These are phyloP conservation scores for Zostera marina DNA, from an alignment of 116 monocot genomes.

Conservation along the genomic window DNA sequence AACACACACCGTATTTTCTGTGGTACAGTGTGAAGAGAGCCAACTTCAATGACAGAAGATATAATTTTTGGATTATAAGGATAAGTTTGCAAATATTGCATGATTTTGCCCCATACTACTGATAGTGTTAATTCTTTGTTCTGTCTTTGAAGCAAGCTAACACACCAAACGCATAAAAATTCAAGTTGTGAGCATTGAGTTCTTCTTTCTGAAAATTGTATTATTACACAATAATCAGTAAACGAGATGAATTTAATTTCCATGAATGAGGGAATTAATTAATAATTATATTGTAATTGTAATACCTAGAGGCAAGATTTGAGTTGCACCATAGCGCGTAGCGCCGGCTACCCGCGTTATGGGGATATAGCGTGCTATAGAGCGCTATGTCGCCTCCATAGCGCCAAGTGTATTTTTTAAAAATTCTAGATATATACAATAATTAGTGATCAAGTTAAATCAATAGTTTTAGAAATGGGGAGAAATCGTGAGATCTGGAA, in stretches of 20 bases:
- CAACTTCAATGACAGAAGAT: slow-evolving; percentile 34
- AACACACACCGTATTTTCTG: slow-evolving; percentile 51
- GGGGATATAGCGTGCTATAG: too few relatives aligned
- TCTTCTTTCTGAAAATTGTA: slow-evolving; percentile 39
- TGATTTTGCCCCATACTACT: slow-evolving; percentile 37
- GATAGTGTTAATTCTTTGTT: slow-evolving; percentile 36
- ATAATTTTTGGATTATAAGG: slow-evolving; percentile 57
- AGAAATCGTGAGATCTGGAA: too few relatives aligned
- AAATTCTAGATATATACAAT: too few relatives aligned
- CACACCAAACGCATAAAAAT: slow-evolving; percentile 42
- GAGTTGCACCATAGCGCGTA: too few relatives aligned
- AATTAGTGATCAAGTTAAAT: too few relatives aligned
- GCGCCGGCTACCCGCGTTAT: too few relatives aligned
- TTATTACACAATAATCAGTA: not conserved
- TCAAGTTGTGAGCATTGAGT: slow-evolving; percentile 50
- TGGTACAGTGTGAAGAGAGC: slow-evolving; percentile 35
- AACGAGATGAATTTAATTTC: not conserved
- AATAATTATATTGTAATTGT: not conserved
- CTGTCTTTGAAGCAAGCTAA: slow-evolving; percentile 40
- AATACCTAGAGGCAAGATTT: too few relatives aligned
- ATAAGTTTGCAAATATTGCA: slow-evolving; percentile 55
- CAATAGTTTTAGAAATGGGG: too few relatives aligned
- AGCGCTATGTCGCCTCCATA: too few relatives aligned
- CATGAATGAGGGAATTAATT: not conserved
- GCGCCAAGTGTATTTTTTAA: too few relatives aligned